Base-by-base conservation (phyloP, 106 monocot genomes). In the Allium sativum region DNA sequence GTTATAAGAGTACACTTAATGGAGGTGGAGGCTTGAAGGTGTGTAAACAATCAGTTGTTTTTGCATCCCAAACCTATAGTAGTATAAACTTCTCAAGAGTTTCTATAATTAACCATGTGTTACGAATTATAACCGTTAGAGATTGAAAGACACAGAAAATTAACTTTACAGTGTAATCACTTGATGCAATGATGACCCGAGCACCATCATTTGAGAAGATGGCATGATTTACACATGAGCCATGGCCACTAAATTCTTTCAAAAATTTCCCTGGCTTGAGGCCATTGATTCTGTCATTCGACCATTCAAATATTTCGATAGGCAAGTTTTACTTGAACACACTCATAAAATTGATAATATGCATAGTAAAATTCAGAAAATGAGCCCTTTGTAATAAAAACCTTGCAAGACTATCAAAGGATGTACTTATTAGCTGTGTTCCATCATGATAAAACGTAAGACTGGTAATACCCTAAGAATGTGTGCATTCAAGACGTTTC, bases 1-100 rank as follows among this genome's bases (percentile, higher is more conserved):
- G 31, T 31, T 31, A 31, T 31, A 31, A 31, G 31, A 31, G 5
- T 86, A 90, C 95, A 79, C 90, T 76, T 73, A 95, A 74, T 57
- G 95, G 95, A 66, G 95, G 95, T n/a, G 95, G 95, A 54, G 95
- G 95, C 71, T 95, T 90, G 71, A 95, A 90, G 42, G 95, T 95
- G 9, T 90, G 95, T 59, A 95, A 76, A 70, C 95, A 95, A 56
- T 95, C 95, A 56, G 95, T 90, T 63, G 87, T 81, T 70, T 95
- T 95, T 64, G 75, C 56, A 86, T 95, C 95, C 95, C 95, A 95
- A 47, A 95, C 95, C 95, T 95, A 42, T 8, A 50, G 16, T n/a
- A 13, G 7, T 21, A 12, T 18, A 20, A 47, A 7, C 16, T 46
- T 62, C 14, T 18, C 20, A 20, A 12, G 62, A 47, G 6, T 59